These are phyloP conservation scores for Alloascoidea hylecoeti DNA, from an alignment of 805 yeast species.

Conservation along the genomic window DNA sequence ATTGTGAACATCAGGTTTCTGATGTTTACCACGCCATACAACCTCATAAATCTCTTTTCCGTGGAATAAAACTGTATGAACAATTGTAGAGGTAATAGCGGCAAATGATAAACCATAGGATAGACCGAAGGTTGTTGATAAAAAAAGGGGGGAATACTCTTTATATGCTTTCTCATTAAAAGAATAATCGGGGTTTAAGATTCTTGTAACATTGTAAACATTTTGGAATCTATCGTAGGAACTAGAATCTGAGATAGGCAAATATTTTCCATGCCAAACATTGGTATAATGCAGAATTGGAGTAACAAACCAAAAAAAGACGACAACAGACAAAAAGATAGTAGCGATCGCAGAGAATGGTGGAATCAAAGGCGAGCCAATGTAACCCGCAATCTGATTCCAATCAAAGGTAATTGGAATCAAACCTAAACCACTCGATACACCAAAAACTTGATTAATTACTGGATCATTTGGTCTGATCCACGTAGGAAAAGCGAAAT, in stretches of 20 bases:
- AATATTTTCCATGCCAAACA: slow-evolving; percentile 41
- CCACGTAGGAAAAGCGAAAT: slow-evolving; percentile 52
- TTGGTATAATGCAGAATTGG: slow-evolving; percentile 42
- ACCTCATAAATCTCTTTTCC: slow-evolving; percentile 35
- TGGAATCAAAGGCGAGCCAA: slow-evolving; percentile 51
- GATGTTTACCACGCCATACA: too few species aligned
- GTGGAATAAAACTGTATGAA: slow-evolving; percentile 44
- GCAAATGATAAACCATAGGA: slow-evolving; percentile 52
- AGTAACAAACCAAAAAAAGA: slow-evolving; percentile 35
- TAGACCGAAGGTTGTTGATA: slow-evolving; percentile 43
- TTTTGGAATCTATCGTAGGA: slow-evolving; percentile 37
- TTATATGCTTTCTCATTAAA: slow-evolving; percentile 34
- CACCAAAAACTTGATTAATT: slow-evolving; percentile 53
- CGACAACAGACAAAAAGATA: slow-evolving; percentile 31
- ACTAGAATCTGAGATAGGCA: slow-evolving; percentile 38
- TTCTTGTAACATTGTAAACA: slow-evolving; percentile 31
- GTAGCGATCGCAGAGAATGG: slow-evolving; percentile 33
- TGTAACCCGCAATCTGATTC: slow-evolving; percentile 40
- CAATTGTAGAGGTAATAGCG: slow-evolving; percentile 43
- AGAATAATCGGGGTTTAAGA: slow-evolving; percentile 27
- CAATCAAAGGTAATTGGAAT: slow-evolving; percentile 62
- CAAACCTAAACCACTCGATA: slow-evolving; percentile 44
- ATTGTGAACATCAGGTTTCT: slow-evolving; percentile 38
- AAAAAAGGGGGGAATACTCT: slow-evolving; percentile 48
- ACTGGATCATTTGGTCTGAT: slow-evolving; percentile 38